phyloP scores from a whole-genome alignment of 2,329 filamentous ascomycete genomes.

The Pleomassaria siparia region DNA sequence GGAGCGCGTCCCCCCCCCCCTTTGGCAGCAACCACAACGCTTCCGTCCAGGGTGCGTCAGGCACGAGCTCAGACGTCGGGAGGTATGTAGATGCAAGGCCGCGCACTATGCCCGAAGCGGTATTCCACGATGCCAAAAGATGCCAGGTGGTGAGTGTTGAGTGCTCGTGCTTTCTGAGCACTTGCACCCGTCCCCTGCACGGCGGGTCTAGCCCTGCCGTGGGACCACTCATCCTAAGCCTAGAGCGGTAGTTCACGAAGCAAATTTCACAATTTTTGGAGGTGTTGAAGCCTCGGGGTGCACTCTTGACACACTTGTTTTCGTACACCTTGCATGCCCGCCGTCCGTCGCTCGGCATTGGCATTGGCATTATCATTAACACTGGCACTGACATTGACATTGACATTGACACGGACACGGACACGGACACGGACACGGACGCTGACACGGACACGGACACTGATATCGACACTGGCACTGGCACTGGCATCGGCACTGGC shows the following conservation, averaged over 20 bases:
- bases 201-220: neutral
- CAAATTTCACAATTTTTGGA: slow-evolving; percentile 9
- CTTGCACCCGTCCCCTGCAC: neutral
- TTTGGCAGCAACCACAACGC: slow-evolving; percentile 17
- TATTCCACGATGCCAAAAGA: slow-evolving; percentile 34
- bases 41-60: slow-evolving; percentile 9
- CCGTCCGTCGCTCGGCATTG: too few species aligned
- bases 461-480: too few species aligned
- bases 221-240: slow-evolving; percentile 22
- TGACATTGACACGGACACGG: too few species aligned
- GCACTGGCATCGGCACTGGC: neutral
- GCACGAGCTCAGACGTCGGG: slow-evolving; percentile 10
- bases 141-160: slow-evolving; percentile 7
- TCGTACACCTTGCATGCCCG: neutral
- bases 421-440: too few species aligned
- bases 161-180: slow-evolving; percentile 6
- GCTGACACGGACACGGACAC: too few species aligned
- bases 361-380: too few species aligned
- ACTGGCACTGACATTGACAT: too few species aligned
- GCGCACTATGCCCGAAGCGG: slow-evolving; percentile 30
- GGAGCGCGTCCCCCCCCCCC: slow-evolving; percentile 18
- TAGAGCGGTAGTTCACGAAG: slow-evolving; percentile 36
- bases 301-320: neutral
- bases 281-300: slow-evolving; percentile 10
- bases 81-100: slow-evolving; percentile 23